These are phyloP conservation scores for Wickerhamomyces bisporus DNA, from an alignment of 805 yeast genomes.

Conservation along the genomic window DNA sequence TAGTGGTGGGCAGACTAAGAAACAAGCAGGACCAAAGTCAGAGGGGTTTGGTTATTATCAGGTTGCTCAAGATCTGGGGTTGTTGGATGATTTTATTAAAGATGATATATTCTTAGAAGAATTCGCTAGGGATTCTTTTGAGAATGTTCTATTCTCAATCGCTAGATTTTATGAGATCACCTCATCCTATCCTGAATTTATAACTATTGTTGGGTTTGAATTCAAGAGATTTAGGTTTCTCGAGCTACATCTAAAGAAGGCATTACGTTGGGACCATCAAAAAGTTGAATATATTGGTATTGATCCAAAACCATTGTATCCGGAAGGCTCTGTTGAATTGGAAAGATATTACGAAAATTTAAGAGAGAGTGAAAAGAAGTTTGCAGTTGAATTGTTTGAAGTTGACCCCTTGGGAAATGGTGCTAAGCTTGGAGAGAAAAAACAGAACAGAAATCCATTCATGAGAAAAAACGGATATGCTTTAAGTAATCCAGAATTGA, in stretches of 20 bases:
- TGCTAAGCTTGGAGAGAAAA: conserved; percentile 42
- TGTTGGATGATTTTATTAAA: conserved; percentile 4
- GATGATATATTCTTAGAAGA: conserved; percentile 50
- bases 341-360: conserved; percentile 42
- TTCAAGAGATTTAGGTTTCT: conserved; percentile 63
- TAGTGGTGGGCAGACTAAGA: conserved; percentile 73
- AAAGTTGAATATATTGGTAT: conserved; percentile 49
- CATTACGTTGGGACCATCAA: conserved; percentile 36
- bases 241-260: conserved; percentile 42
- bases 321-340: conserved; percentile 19
- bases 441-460: conserved; percentile 52
- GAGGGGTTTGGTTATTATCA: conserved; percentile 57
- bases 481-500: conserved; percentile 10
- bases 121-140: conserved; percentile 75
- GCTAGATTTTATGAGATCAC: conserved; percentile 45
- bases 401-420: conserved; percentile 55
- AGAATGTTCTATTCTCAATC: conserved; percentile 62
- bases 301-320: conserved; percentile 44
- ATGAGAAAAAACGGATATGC: conserved; percentile 35
- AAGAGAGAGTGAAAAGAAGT: conserved; percentile 40
- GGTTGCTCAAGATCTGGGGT: conserved; percentile 33
- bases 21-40: conserved; percentile 45
- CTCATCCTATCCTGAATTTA: conserved; percentile 41
- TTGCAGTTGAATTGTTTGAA: conserved; percentile 50
- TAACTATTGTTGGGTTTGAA: conserved; percentile 68